A percentile compares a stretch with the other conserved stretches of the same genome.
Evolutionary conservation across 164 flowering plant genomes (phyloP).

Genomic region (Berberis thunbergii): DNA sequence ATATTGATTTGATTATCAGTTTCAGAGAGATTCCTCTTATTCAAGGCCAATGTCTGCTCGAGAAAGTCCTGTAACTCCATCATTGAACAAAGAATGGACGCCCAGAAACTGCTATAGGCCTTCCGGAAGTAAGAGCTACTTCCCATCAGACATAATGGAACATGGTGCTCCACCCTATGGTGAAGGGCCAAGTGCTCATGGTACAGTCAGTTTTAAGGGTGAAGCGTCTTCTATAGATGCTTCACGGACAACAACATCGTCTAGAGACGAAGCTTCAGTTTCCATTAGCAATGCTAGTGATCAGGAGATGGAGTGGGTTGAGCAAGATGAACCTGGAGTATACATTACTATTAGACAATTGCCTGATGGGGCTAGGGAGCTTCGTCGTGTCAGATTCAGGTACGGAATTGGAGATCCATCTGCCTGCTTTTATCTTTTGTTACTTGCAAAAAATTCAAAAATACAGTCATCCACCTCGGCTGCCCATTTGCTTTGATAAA

Average conservation of each 20-base stretch:
- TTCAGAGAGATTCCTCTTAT: conserved; percentile 74
- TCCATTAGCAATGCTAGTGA: conserved; percentile 89
- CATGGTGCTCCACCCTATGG: conserved; percentile 28
- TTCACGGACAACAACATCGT: conserved; percentile 76
- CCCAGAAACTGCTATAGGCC: conserved; percentile 50
- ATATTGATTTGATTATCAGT: neutral
- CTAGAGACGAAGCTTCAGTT: conserved; percentile 81
- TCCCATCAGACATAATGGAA: conserved; percentile 33
- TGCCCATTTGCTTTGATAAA: too few relatives aligned
- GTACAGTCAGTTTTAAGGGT: conserved; percentile 27
- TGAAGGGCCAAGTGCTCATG: conserved; percentile 40
- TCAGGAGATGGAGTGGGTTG: conserved; percentile 88
- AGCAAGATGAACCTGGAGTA: conserved; percentile 95
- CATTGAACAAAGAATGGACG: conserved; percentile 47
- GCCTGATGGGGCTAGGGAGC: conserved; percentile 87
- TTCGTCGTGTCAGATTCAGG: conserved; percentile 97
- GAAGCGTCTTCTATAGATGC: conserved; percentile 64
- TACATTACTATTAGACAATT: conserved; percentile 90
- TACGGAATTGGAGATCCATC: conserved; percentile 11
- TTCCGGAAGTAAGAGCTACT: conserved; percentile 32
- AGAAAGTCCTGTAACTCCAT: conserved; percentile 68
- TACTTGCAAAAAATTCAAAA: too few relatives aligned
- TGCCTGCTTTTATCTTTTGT: neutral
- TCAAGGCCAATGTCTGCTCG: conserved; percentile 66
- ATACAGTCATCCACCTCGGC: too few relatives aligned